Base-by-base conservation (phyloP, 306 rosid species). In the Quercus dentata region DNA sequence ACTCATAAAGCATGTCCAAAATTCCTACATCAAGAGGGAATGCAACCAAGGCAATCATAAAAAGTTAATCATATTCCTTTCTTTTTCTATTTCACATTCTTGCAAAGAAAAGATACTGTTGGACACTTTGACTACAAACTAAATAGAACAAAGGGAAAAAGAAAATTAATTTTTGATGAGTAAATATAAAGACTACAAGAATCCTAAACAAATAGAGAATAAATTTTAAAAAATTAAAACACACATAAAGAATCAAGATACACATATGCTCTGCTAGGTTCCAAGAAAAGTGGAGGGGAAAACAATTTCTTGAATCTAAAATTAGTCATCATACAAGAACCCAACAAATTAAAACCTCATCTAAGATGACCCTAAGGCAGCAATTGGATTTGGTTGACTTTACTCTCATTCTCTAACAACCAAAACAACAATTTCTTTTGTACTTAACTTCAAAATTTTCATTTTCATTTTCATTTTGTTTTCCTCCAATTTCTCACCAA, bases 321-420 rank as follows among this genome's bases (percentile, higher is more conserved):
- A 41, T 28, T 18, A 31, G 20, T 28, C 58, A 62, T 30, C 70
- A 46, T 55, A 13, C 30, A 55, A 28, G 35, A 64, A 21, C 35
- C 27, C 61, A 76, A 28, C 72, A 73, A 67, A 80, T 65, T 27
- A 28, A 23, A 78, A 27, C 20, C 14, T 5, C 31, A 31, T 4
- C 65, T 59, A 11, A 4, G 70, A 64, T 30, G 44, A 64, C 44
- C n/a, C 18, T 25, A 21, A 71, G 63, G 70, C 69, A 31, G 58
- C 46, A 51, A 69, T 28, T 67, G 65, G 41, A 72, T 75, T 23
- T 33, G 59, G 58, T 80, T 76, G 54, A 71, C 81, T 56, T 44
- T 3, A 76, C 73, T 56, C 46, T 57, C 70, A 77, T 61, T 71
- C 80, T 75, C 70, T 30, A 74, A 79, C 75, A 27, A 73, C 70